Percentiles rank a stretch among this genome's conserved stretches.
Evolutionary conservation across 139 green algal species (phyloP).

Genomic region (Tetradesmus obliquus): DNA sequence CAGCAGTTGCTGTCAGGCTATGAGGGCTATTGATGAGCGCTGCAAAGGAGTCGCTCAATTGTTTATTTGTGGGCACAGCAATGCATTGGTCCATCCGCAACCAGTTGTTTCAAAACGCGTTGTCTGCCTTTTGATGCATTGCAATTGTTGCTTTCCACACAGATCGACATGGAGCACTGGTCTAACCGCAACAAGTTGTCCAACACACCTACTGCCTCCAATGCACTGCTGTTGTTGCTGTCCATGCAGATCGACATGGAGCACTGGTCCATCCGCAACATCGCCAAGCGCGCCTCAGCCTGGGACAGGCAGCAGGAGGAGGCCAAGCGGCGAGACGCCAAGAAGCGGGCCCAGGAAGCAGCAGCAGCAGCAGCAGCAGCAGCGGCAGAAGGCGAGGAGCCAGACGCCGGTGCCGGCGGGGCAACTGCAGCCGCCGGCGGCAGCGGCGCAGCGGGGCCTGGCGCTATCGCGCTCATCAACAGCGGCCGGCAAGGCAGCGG

Average conservation of each 20-base stretch:
- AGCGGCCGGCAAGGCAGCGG: not conserved
- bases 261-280: not conserved
- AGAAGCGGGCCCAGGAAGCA: conserved; percentile 23
- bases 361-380: conserved; percentile 28
- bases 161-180: no score
- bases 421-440: not conserved
- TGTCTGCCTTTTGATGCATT: no score
- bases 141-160: no score
- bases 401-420: not conserved
- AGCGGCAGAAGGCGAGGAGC: not conserved
- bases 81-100: no score
- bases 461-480: not conserved
- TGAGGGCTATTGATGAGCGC: not conserved
- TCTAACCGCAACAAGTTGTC: no score
- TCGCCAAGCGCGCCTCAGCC: not conserved
- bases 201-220: no score
- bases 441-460: not conserved
- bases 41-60: not conserved
- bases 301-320: conserved; percentile 39
- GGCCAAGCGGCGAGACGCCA: not conserved
- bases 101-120: no score
- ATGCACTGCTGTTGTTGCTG: not conserved
- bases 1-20: not conserved
- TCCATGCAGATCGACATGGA: conserved; percentile 23
- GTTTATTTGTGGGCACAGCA: not conserved